Evolutionary conservation across 139 green algal genomes (phyloP).

Genomic region (Picochlorum costavermella): DNA sequence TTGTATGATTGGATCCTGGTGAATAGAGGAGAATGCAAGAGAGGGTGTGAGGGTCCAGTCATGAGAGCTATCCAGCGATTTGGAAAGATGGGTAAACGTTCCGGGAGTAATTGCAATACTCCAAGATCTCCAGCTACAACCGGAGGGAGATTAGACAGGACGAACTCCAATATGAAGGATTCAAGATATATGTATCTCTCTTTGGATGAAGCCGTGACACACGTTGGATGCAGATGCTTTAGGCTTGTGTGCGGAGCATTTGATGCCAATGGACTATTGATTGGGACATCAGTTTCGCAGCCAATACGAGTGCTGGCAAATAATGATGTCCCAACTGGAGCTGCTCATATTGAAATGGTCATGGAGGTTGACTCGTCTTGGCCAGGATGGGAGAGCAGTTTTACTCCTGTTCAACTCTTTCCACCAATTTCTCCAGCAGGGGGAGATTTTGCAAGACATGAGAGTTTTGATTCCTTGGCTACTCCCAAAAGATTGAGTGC

Average conservation of each 20-base stretch:
- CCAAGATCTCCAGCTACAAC: not conserved
- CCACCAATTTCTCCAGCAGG: no score
- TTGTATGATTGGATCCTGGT: conserved; percentile 28
- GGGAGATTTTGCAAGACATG: no score
- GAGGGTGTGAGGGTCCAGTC: conserved; percentile 48
- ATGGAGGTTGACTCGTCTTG: not conserved
- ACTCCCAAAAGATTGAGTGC: no score
- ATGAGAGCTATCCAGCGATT: conserved; percentile 56
- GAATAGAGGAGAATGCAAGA: conserved; percentile 29
- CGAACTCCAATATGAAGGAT: conserved; percentile 35
- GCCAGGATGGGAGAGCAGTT: conserved; percentile 5
- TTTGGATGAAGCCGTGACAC: conserved; percentile 59
- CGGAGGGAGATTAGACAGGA: conserved; percentile 9
- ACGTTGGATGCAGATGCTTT: conserved; percentile 38
- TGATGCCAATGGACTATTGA: conserved; percentile 6
- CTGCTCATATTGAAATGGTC: conserved; percentile 34
- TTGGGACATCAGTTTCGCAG: conserved; percentile 34
- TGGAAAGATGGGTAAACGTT: conserved; percentile 37
- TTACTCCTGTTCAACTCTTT: not conserved
- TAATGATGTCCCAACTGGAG: conserved; percentile 55
- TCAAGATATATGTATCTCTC: conserved; percentile 48
- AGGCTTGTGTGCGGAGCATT: conserved; percentile 27
- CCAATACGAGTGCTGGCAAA: conserved; percentile 55
- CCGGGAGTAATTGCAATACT: not conserved
- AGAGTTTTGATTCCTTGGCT: no score